Evolutionary conservation across 129 eudicot genomes (phyloP).

Genomic region (Logfia minima): DNA sequence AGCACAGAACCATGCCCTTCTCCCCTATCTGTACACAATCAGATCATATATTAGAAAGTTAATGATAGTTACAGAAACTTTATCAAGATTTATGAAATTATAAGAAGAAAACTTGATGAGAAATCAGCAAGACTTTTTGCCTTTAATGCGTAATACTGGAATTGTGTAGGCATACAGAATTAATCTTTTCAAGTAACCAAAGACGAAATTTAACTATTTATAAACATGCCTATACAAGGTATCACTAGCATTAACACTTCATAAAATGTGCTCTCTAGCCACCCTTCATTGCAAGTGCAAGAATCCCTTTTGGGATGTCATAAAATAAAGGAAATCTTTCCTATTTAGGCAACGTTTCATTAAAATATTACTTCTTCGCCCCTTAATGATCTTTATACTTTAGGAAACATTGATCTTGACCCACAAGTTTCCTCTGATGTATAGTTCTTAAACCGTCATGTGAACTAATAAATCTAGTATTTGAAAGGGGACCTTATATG

Average conservation of each 20-base stretch:
- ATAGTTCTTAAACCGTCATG: too few relatives aligned
- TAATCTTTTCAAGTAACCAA: not conserved
- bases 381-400: not conserved
- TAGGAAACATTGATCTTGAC: not conserved
- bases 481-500: too few relatives aligned
- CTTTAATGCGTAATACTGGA: not conserved
- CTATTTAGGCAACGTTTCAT: not conserved
- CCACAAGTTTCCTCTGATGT: too few relatives aligned
- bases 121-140: not conserved
- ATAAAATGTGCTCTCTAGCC: not conserved
- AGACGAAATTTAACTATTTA: not conserved
- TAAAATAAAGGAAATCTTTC: not conserved
- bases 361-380: not conserved
- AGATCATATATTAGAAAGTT: conserved; percentile 5
- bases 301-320: not conserved
- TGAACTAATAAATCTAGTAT: too few relatives aligned
- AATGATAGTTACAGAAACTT: not conserved
- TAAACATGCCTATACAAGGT: not conserved
- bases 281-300: not conserved
- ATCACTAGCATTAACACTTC: not conserved
- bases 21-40: conserved; percentile 61
- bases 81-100: not conserved
- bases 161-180: not conserved
- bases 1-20: conserved; percentile 75
- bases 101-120: not conserved